Base-by-base conservation (phyloP, 306 rosid species). In the Inga oerstediana region DNA sequence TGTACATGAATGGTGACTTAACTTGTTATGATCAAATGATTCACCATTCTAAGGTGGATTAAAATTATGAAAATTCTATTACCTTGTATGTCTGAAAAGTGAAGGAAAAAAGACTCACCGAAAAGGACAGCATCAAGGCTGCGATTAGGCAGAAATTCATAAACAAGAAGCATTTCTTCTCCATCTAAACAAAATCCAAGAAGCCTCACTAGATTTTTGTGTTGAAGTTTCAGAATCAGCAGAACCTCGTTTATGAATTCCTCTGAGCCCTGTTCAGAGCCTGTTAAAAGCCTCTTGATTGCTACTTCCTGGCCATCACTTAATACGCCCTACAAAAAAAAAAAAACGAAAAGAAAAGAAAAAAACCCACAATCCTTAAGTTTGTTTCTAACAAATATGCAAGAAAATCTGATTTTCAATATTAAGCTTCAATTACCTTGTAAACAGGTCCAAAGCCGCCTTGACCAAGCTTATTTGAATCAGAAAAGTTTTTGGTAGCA, bases 361-460 rank as follows among this genome's bases (percentile, higher is more conserved):
- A 84, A 19, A 17, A 54, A 81, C 10, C 12, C 7, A 49, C 27
- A 44, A 20, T 35, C 61, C 24, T 81, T 65, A 22, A 72, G 62
- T 12, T 61, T 75, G 22, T 34, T 37, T 39, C 7, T 70, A 52
- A 72, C 32, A 59, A 82, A 41, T 27, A 70, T 24, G 15, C 51
- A 35, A 27, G 34, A 20, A 72, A 65, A 78, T 66, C 15, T 44
- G 39, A 17, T 41, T 27, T 27, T 67, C 3, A 77, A 13, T 5
- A 77, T 61, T 74, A 77, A 74, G 34, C 44, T 71, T 78, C 41
- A 24, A 15, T 78, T 22, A 92, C 97, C 92, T 89, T 91, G 84
- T 87, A 93, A 81, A 93, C 97, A 20, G 93, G 87, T 11, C 97
- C 97, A 88, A 93, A 93, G 45, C 97, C 95, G 72, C 95, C 95